Evolutionary conservation across 2,329 filamentous ascomycete genomes (phyloP), one percentile per base, ranked within the genome.

Genomic region (Aspergillus sp.): DNA sequence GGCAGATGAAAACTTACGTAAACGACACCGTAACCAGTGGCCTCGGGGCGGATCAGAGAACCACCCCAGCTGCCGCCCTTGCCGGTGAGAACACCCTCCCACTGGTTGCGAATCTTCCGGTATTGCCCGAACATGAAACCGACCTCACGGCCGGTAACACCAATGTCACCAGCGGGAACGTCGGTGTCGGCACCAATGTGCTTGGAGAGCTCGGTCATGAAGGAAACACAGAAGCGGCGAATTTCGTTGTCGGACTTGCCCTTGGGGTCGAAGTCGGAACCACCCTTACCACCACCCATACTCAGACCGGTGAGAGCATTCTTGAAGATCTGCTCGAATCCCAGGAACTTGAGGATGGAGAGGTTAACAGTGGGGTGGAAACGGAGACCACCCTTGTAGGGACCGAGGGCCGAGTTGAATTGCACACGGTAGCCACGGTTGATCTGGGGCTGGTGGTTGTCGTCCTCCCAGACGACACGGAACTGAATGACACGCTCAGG

Each of bases 281-380:
- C 93, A 75, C 93, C 93, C 79, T 97, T 97, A 66, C 87, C 93
- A 76, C 93, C 93, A 58, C 93, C 93, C 84, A 98, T 96, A 77
- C 82, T 88, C 65, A 94, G 75, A 66, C 93, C 93, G 53, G 93
- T 97, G 60, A 97, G 78, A 59, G 93, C 93, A 88, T 97, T 97
- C 83, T 97, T 97, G 82, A 97, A 97, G 76, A 91, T 94, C 78
- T 97, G 93, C 83, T 98, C 93, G 65, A 97, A 97, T 58, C 91
- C 93, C 67, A 98, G 81, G 77, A 97, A 97, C 79, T 98, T 98
- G 64, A 98, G 82, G 65, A 82, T 78, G 49, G 76, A 81, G 46
- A 85, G 75, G 69, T 85, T 78, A 48, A 76, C 73, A 30, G 64
- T 60, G 53, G 91, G 93, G 73, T 98, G 93, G 74, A 98, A 89